phyloP scores from a whole-genome alignment of 768 basidiomycete species.

The Tephrocybe sp. region DNA sequence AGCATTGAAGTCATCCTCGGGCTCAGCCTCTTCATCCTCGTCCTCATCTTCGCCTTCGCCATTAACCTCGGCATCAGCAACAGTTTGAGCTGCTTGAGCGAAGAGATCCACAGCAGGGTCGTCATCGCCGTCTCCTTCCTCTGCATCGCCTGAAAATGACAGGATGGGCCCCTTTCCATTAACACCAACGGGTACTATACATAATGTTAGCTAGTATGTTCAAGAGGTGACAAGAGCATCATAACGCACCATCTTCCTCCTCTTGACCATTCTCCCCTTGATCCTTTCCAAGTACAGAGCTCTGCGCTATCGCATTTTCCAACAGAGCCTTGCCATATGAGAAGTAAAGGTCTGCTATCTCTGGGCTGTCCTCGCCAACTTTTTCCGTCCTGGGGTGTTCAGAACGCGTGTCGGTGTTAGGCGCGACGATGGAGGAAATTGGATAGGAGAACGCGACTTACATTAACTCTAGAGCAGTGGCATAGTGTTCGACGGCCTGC shows the following conservation, averaged over 20 bases:
- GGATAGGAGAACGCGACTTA: slow-evolving; percentile 45
- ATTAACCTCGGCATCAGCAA: slow-evolving; percentile 42
- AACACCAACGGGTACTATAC: slow-evolving; percentile 29
- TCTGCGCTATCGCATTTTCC: slow-evolving; percentile 88
- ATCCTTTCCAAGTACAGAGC: slow-evolving; percentile 87
- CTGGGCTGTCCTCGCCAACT: slow-evolving; percentile 77
- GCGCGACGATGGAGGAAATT: slow-evolving; percentile 5
- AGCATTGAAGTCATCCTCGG: slow-evolving; percentile 96
- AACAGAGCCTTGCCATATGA: slow-evolving; percentile 91
- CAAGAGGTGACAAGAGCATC: slow-evolving; percentile 23
- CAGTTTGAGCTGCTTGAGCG: slow-evolving; percentile 49
- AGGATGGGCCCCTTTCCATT: slow-evolving; percentile 58
- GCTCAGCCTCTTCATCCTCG: slow-evolving; percentile 72
- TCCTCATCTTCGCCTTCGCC: slow-evolving; percentile 56
- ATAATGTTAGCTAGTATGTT: slow-evolving; percentile 2
- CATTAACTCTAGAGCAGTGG: slow-evolving; percentile 81
- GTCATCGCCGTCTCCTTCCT: slow-evolving; percentile 53
- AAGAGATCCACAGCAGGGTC: slow-evolving; percentile 65
- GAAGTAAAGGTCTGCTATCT: slow-evolving; percentile 87
- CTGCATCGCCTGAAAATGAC: slow-evolving; percentile 81
- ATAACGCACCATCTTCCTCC: slow-evolving; percentile 37
- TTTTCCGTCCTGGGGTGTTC: slow-evolving; percentile 59
- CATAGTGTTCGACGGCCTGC: slow-evolving; percentile 82
- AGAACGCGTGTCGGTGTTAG: slow-evolving; percentile 15
- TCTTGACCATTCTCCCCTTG: slow-evolving; percentile 56